Conservation (phyloP, 2,329 filamentous ascomycete species). For the Mariannaea sp. region DNA sequence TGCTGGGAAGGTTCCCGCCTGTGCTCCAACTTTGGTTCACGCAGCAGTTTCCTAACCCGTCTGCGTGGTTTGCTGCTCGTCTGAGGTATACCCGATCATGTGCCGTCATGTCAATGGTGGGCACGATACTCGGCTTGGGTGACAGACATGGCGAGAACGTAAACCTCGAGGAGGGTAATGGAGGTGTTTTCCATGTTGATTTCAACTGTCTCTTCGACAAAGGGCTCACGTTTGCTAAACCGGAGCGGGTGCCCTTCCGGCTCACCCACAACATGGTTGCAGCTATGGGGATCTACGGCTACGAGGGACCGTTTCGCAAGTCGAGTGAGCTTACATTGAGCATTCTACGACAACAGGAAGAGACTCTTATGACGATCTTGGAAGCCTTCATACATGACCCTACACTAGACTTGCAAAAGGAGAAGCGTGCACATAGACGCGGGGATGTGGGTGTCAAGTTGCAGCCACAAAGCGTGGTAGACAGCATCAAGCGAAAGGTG, state of each 20-base stretch:
- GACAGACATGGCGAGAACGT: slow-evolving; percentile 98
- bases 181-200: slow-evolving; percentile 95
- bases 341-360: slow-evolving; percentile 86
- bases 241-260: slow-evolving; percentile 93
- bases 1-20: slow-evolving; percentile 72
- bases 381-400: slow-evolving; percentile 98
- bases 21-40: slow-evolving; percentile 95
- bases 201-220: slow-evolving; percentile 99
- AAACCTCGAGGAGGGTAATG: slow-evolving; percentile 89
- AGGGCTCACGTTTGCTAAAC: slow-evolving; percentile 91
- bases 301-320: slow-evolving; percentile 90
- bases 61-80: slow-evolving; percentile 87
- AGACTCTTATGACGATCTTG: slow-evolving; percentile 95
- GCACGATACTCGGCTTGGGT: slow-evolving; percentile 89
- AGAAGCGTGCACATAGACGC: slow-evolving; percentile 54
- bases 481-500: slow-evolving; percentile 86
- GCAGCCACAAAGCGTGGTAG: slow-evolving; percentile 75
- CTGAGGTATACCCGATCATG: slow-evolving; percentile 90
- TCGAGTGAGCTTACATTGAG: slow-evolving; percentile 87
- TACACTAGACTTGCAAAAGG: slow-evolving; percentile 84
- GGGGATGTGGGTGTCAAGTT: slow-evolving; percentile 53
- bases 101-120: slow-evolving; percentile 99
- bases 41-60: slow-evolving; percentile 90
- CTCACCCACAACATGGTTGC: slow-evolving; percentile 98
- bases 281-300: slow-evolving; percentile 93